Evolutionary conservation across 2,329 filamentous ascomycete genomes (phyloP).

Genomic region (Penicillium sp.): DNA sequence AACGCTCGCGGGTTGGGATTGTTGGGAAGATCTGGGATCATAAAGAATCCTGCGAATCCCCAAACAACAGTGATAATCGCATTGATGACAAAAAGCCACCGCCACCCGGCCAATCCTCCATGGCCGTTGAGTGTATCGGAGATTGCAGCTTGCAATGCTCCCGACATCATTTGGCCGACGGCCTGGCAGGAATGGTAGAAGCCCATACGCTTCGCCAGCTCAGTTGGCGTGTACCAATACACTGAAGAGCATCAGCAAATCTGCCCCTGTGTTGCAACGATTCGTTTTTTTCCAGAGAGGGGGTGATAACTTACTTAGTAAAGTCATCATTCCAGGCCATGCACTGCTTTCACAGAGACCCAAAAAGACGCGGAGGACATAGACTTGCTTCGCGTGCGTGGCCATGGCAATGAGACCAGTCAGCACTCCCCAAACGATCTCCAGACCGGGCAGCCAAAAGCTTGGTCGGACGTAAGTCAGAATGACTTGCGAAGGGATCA

Average conservation of each 20-base stretch:
- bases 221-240: slow-evolving; percentile 46
- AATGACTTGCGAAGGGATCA: slow-evolving; percentile 47
- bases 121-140: slow-evolving; percentile 37
- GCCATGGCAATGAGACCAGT: slow-evolving; percentile 36
- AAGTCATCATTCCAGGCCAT: slow-evolving; percentile 38
- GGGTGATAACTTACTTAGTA: slow-evolving; percentile 29
- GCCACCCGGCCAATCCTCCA: slow-evolving; percentile 39
- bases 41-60: slow-evolving; percentile 41
- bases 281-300: no score
- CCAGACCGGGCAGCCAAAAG: slow-evolving; percentile 35
- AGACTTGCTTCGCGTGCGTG: slow-evolving; percentile 37
- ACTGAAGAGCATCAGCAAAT: slow-evolving; percentile 10
- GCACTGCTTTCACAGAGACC: slow-evolving; percentile 36
- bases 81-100: slow-evolving; percentile 46
- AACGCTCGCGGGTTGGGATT: slow-evolving; percentile 31
- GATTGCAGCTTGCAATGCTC: slow-evolving; percentile 38
- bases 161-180: slow-evolving; percentile 38
- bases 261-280: background rate
- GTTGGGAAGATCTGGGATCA: slow-evolving; percentile 47
- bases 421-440: slow-evolving; percentile 36
- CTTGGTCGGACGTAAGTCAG: slow-evolving; percentile 42
- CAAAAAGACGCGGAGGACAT: slow-evolving; percentile 35
- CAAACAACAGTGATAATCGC: slow-evolving; percentile 44
- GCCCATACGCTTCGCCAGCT: slow-evolving; percentile 39
- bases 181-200: slow-evolving; percentile 39